Conservation (phyloP, 148 eudicot species). For the Amaranthus palmeri region DNA sequence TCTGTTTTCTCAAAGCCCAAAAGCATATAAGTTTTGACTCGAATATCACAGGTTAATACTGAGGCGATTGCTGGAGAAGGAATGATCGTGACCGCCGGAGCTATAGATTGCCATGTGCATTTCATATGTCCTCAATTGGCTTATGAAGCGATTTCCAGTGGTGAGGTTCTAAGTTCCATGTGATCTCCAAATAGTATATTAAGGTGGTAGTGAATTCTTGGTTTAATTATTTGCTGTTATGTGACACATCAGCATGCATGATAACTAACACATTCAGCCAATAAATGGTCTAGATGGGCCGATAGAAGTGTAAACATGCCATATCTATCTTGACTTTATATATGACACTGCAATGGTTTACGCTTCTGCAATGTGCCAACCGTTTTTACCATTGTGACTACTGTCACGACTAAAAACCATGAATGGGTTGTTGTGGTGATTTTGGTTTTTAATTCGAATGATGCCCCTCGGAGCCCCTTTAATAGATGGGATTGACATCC, state of each 20-base stretch:
- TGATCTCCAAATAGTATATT: constrained; percentile 8
- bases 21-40: constrained; percentile 6
- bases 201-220: not conserved
- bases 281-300: too few relatives aligned
- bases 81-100: constrained; percentile 91
- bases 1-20: not conserved
- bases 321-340: too few relatives aligned
- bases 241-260: not conserved
- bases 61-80: constrained; percentile 99
- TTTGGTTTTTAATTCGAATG: too few relatives aligned
- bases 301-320: too few relatives aligned
- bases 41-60: constrained; percentile 62
- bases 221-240: not conserved
- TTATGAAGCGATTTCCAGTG: constrained; percentile 86
- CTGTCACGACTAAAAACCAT: too few relatives aligned
- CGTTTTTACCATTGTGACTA: too few relatives aligned
- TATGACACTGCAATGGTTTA: too few relatives aligned
- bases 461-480: too few relatives aligned
- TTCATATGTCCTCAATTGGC: constrained; percentile 96
- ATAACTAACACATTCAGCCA: too few relatives aligned
- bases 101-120: constrained; percentile 95
- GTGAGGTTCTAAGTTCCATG: constrained; percentile 41
- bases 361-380: too few relatives aligned
- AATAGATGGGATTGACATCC: too few relatives aligned
- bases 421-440: too few relatives aligned